phyloP scores from a whole-genome alignment of 2,329 filamentous ascomycete species.

The Albophoma yamanashiensis region DNA sequence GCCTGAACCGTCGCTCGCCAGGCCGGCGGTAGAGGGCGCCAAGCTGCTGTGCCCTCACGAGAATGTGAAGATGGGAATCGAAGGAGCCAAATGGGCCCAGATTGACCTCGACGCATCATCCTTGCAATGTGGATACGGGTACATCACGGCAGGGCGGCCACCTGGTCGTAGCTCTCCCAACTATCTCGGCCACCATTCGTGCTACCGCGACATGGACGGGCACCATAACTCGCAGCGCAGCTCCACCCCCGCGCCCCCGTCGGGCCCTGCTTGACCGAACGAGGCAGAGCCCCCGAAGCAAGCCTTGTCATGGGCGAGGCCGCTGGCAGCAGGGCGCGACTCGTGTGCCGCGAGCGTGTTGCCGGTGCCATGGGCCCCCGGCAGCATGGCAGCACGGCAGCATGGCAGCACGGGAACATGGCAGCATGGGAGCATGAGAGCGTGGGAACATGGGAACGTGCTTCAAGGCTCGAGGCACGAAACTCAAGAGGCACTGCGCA shows the following conservation, averaged over 20 bases:
- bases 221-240: neutral
- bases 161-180: neutral
- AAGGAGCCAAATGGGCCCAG: too few relatives aligned
- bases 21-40: too few relatives aligned
- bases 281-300: neutral
- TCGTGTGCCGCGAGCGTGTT: neutral
- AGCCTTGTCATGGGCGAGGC: neutral
- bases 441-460: too few relatives aligned
- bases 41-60: neutral
- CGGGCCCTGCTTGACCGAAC: neutral
- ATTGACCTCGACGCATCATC: neutral
- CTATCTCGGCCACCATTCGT: neutral
- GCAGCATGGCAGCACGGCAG: too few relatives aligned
- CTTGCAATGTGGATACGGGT: neutral
- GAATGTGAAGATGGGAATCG: too few relatives aligned
- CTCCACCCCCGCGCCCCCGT: neutral
- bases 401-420: too few relatives aligned
- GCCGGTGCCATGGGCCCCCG: too few relatives aligned
- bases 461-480: too few relatives aligned
- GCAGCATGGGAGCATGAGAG: too few relatives aligned
- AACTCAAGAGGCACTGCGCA: too few relatives aligned
- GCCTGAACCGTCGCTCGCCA: neutral
- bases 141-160: neutral
- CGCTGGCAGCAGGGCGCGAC: neutral
- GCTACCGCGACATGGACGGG: neutral